phyloP scores from a whole-genome alignment of 140 eudicot species.

The Oenanthe javanica region DNA sequence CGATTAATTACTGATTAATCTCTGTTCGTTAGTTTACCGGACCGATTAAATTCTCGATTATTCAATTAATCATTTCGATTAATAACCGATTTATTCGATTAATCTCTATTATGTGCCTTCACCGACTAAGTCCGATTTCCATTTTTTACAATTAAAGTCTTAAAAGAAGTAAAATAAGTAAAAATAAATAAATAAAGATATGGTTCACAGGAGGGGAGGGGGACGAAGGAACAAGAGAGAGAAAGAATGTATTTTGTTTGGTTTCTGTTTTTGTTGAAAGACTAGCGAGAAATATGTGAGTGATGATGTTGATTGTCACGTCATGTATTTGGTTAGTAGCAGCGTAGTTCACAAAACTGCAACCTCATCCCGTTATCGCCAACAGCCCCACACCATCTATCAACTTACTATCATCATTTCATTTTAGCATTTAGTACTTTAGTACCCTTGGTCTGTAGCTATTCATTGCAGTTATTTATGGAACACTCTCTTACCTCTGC shows the following conservation, averaged over 20 bases:
- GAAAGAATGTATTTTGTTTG: neutral
- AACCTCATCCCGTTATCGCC: neutral
- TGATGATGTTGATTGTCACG: neutral
- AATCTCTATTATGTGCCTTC: too few relatives aligned
- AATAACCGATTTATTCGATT: too few relatives aligned
- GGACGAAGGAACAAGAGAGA: neutral
- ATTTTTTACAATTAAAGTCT: too few relatives aligned
- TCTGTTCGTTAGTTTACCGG: too few relatives aligned
- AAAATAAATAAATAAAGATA: neutral
- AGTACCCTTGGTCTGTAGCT: neutral
- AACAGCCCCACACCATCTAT: neutral
- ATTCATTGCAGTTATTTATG: too few relatives aligned
- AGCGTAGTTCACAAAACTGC: neutral
- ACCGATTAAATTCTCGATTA: too few relatives aligned
- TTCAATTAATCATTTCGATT: too few relatives aligned
- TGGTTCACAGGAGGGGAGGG: neutral
- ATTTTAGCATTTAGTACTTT: neutral
- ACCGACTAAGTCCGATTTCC: too few relatives aligned
- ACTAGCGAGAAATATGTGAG: neutral
- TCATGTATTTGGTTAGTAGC: neutral
- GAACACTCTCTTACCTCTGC: neutral
- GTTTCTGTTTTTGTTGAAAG: conserved; percentile 1
- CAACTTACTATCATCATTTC: neutral
- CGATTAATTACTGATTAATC: too few relatives aligned
- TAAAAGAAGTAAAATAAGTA: neutral